Evolutionary conservation across 2,329 filamentous ascomycete species (phyloP), one percentile per base, ranked within the genome.

Genomic region (Trichoderma brevicompactum): DNA sequence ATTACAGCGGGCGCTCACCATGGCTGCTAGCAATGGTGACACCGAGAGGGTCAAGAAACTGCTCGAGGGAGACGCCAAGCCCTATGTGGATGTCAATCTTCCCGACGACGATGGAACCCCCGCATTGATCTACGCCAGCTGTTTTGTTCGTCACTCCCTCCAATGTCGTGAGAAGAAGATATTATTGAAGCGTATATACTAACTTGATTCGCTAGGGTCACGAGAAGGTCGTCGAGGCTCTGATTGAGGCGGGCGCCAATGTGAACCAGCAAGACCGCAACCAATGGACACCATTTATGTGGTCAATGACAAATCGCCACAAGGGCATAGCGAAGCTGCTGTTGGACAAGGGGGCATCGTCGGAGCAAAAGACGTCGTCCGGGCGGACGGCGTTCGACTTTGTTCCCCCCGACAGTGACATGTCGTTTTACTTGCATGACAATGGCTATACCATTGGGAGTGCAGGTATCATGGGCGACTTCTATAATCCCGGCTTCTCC

Each of bases 231-330:
- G 95, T 98, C 28, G 85, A 90, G 66, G 87, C 90, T 43, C 85
- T 99, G 59, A 87, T 99, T 60, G 87, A 92, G 66, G 92, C 92
- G 9, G 94, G 94, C 28, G 94, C 90, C 44, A 87, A 92, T 72
- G 93, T 98, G 60, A 93, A 99, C 79, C 90, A 90, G 72, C 94
- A 98, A 78, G 95, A 99, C 75, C 91, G 90, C 68, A 98, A 98
- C 75, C 90, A 96, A 74, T 99, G 95, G 95, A 98, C 92, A 73
- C 92, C 95, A 13, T 83, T 99, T 67, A 99, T 99, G 94, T 99
- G 95, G 95, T 94, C 95, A 56, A 98, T 98, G 92, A 99, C 95
- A 64, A 99, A 99, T 77, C 84, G 94, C 65, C 95, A 99, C 79
- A 98, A 98, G 79, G 89, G 89, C 54, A 99, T 99, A 70, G 94